Base-by-base conservation (phyloP, 139 green algal species). In the Chlamydomonas urium region DNA sequence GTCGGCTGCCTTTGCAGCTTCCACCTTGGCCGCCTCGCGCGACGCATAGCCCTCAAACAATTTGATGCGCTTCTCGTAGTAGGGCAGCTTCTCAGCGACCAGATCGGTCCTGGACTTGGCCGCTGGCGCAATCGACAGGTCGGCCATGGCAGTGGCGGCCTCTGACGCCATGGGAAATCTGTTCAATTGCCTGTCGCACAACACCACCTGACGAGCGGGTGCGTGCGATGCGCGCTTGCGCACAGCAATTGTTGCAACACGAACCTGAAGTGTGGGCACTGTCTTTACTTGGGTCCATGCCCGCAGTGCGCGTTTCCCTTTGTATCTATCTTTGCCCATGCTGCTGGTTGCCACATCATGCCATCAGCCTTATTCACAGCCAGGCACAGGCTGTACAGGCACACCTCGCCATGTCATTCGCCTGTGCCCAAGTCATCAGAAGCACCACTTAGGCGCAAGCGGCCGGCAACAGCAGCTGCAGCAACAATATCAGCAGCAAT, bases 21-120 rank as follows among this genome's bases (percentile, higher is more conserved):
- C 82, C 1, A 92, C 35, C 33, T 69, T 70, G 0, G 77, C 78
- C 23, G 79, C 31, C 66, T 95, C 72, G 2, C 90, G 82, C n/a
- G 73, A 71, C 34, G 80, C 70, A 66, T 90, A 95, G 47, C 90
- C 38, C 38, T 96, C 88, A 67, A 98, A 98, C 0, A 98, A 79
- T 4, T 93, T 66, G 32, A 98, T 85, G 10, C 94, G 86, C 69
- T 91, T 89, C 8, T 85, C 34, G 56, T 95, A 97, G 71, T 94
- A 98, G 0, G 81, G 82, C 50, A 71, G 56, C 37, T 88, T 84
- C 62, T 95, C 85, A 2, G 74, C 75, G 28, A 89, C 83, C n/a
- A 73, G 35, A n/a, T 73, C 63, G 4, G n/a, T 4, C 36, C 35
- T 57, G 6, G 60, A 26, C 14, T 26, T 14, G 14, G 38, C 60